Evolutionary conservation across 2,329 filamentous ascomycete genomes (phyloP).

Genomic region (Colletotrichum godetiae): DNA sequence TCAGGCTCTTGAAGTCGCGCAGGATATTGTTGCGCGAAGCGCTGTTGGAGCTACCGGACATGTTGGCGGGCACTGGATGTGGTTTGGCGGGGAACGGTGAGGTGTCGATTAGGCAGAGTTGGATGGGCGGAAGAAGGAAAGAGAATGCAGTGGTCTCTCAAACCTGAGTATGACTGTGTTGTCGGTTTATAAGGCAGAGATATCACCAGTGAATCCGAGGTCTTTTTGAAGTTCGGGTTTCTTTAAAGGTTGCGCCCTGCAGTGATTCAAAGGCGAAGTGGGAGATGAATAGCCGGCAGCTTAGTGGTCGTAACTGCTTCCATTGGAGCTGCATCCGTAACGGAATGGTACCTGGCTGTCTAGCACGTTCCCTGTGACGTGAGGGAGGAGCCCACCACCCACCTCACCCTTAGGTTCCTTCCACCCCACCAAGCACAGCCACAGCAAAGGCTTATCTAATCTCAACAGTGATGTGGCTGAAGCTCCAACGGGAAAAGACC

Average conservation of each 20-base stretch:
- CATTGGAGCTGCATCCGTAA: constrained; percentile 15
- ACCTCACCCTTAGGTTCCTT: not conserved
- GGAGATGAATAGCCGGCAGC: constrained; percentile 19
- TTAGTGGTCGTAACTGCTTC: constrained; percentile 34
- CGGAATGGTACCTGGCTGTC: constrained; percentile 5
- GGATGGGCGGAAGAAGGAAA: not conserved
- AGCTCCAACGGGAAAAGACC: not conserved
- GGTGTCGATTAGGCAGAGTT: not conserved
- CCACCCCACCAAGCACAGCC: not conserved
- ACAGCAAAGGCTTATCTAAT: not conserved
- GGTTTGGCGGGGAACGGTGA: constrained; percentile 1
- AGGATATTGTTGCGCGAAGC: constrained; percentile 34
- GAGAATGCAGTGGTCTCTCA: too few relatives aligned
- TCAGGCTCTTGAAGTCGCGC: constrained; percentile 33
- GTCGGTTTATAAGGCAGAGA: not conserved
- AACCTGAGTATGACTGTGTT: not conserved
- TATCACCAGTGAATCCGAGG: not conserved
- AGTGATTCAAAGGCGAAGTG: not conserved
- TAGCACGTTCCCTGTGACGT: constrained; percentile 34
- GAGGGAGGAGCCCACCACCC: constrained; percentile 25
- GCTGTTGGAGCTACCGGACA: constrained; percentile 32
- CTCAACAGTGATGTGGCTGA: not conserved
- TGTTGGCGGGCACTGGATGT: constrained; percentile 7
- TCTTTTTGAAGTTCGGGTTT: not conserved
- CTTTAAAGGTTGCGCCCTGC: not conserved